Base-by-base conservation (phyloP, 23 red algal species). In the Gracilaria caudata region DNA sequence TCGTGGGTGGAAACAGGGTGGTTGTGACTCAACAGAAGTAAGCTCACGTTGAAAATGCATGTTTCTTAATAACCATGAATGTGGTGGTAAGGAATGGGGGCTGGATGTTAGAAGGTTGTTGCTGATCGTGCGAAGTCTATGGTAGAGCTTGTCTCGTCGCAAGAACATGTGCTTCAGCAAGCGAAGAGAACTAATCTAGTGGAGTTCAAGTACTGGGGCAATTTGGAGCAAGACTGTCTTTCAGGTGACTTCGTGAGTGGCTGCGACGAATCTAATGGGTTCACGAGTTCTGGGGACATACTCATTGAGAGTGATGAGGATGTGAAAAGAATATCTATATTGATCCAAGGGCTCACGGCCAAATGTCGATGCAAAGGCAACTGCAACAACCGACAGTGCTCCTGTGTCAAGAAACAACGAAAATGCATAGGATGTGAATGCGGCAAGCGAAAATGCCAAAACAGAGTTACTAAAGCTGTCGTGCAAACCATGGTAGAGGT, bases 371-470 rank as follows among this genome's bases (percentile, higher is more conserved):
- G 79, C 35, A 66, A 82, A 66, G 79, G 30, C 0, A 6, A 43
- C 7, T 82, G 79, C 56, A 30, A n/a, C 7, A 82, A 64, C 66
- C 51, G 53, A 63, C 28, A 65, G 40, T 60, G 53, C n/a, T 82
- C 55, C 7, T 82, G 79, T 24, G 55, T 82, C 4, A 82, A 65
- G 20, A 1, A 12, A 34, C 37, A 24, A 2, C 14, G 12, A 7
- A 82, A 65, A 40, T 66, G 57, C 20, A 9, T 65, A 4, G 79
- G 79, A 45, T 82, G 56, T 82, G 51, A 60, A 0, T 82, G 79
- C 9, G 57, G 19, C 19, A 16, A 4, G 4, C 41, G 41, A 45
- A 45, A 45, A 45, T 45, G 41, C n/a, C n/a, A n/a, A n/a, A n/a
- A n/a, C n/a, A n/a, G n/a, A n/a, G n/a, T n/a, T n/a, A n/a, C n/a